A percentile compares a stretch with the other conserved stretches of the same genome.
These are phyloP conservation scores for Eutrema yunnanense DNA, from an alignment of 345 rosid species.

Conservation along the genomic window DNA sequence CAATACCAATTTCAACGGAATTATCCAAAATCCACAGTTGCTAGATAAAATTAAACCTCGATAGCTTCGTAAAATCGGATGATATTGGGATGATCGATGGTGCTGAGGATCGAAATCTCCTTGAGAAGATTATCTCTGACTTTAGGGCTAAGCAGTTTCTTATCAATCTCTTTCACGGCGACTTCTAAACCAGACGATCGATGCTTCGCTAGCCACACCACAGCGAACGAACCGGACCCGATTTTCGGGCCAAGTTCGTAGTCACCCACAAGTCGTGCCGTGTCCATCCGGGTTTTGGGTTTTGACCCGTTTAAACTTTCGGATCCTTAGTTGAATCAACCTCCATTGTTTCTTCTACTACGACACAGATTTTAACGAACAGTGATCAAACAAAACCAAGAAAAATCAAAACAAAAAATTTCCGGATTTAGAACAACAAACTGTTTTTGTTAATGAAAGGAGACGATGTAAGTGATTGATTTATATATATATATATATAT, in stretches of 20 bases:
- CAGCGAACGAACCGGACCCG: slow-evolving; percentile 80
- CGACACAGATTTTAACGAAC: not conserved
- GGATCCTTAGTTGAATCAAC: slow-evolving; percentile 17
- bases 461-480: not conserved
- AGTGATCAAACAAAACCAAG: not conserved
- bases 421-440: slow-evolving; percentile 9
- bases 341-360: slow-evolving; percentile 23
- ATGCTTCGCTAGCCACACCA: slow-evolving; percentile 62
- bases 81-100: slow-evolving; percentile 68
- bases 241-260: slow-evolving; percentile 59
- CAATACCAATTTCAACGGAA: not conserved
- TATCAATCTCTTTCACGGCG: slow-evolving; percentile 76
- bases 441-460: slow-evolving; percentile 16
- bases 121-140: slow-evolving; percentile 59
- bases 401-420: not conserved
- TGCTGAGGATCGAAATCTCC: slow-evolving; percentile 73
- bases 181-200: slow-evolving; percentile 47
- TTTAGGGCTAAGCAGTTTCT: slow-evolving; percentile 53
- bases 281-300: slow-evolving; percentile 38
- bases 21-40: not conserved
- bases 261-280: slow-evolving; percentile 45
- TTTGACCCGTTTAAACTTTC: slow-evolving; percentile 22
- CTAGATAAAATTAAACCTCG: slow-evolving; percentile 28
- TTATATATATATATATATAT: not conserved
- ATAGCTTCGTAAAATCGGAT: slow-evolving; percentile 45